These are phyloP conservation scores for Apiosordaria backusii DNA, from an alignment of 495 filamentous ascomycete species.

Conservation along the genomic window DNA sequence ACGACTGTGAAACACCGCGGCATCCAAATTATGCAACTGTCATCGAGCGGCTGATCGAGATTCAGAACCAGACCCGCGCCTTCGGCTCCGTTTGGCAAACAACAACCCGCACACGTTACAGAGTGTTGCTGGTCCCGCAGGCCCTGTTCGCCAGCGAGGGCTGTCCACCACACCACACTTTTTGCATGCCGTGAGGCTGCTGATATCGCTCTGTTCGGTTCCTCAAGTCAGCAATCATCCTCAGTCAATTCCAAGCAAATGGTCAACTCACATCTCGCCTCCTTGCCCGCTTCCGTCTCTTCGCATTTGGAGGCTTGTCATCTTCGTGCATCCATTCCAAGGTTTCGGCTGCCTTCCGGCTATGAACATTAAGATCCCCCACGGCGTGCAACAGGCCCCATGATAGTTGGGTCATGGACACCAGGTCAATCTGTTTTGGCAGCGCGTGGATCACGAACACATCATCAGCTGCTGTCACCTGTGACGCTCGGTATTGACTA, in stretches of 20 bases:
- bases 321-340: background rate
- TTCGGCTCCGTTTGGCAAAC: slow-evolving; percentile 17
- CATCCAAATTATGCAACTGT: background rate
- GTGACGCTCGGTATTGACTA: slow-evolving; percentile 6
- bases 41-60: background rate
- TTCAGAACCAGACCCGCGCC: background rate
- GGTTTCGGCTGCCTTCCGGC: slow-evolving; percentile 6
- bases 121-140: slow-evolving; percentile 20
- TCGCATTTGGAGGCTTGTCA: background rate
- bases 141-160: slow-evolving; percentile 20
- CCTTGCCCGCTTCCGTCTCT: background rate
- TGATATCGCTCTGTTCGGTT: background rate
- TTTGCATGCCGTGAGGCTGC: slow-evolving; percentile 2
- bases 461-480: background rate
- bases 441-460: background rate
- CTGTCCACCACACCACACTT: slow-evolving; percentile 16
- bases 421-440: slow-evolving; percentile 22
- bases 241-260: background rate
- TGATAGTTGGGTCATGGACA: slow-evolving; percentile 23
- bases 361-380: slow-evolving; percentile 18
- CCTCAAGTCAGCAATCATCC: background rate
- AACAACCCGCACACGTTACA: slow-evolving; percentile 26
- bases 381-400: slow-evolving; percentile 22
- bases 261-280: background rate
- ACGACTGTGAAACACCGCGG: background rate